Conservation (phyloP, 2,329 filamentous ascomycete species). For the Gaeumannomyces sp. region DNA sequence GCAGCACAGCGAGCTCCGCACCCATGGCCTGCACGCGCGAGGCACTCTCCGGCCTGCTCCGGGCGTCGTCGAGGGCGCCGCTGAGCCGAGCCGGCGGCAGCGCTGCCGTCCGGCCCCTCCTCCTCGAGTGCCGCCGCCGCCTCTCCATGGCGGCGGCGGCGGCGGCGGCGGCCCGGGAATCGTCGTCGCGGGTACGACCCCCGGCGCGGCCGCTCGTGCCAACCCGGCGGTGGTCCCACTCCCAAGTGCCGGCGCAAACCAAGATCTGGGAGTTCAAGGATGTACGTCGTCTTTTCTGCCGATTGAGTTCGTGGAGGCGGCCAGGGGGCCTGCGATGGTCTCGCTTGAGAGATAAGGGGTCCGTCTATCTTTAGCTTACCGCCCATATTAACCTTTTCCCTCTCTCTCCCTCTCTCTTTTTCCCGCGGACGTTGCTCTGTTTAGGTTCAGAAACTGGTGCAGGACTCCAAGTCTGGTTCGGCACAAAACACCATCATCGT, state of each 20-base stretch:
- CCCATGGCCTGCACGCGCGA: background rate
- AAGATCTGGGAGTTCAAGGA: conserved; percentile 44
- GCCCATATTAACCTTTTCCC: too few species aligned
- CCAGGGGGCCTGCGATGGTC: too few species aligned
- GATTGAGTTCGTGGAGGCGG: too few species aligned
- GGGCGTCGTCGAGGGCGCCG: too few species aligned
- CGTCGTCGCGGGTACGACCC: too few species aligned
- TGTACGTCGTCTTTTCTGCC: conserved; percentile 19
- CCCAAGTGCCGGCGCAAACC: conserved; percentile 18
- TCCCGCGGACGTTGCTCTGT: background rate
- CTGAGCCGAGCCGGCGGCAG: background rate
- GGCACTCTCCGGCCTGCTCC: background rate
- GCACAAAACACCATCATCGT: conserved; percentile 36
- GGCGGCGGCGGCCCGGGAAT: too few species aligned
- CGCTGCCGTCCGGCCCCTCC: background rate
- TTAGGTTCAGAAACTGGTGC: conserved; percentile 34
- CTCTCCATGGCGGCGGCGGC: too few species aligned
- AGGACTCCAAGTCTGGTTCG: conserved; percentile 15
- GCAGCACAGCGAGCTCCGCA: background rate
- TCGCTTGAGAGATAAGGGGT: too few species aligned
- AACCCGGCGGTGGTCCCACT: conserved; percentile 1
- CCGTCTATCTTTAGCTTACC: too few species aligned
- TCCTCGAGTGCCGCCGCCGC: background rate
- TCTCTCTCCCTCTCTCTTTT: background rate
- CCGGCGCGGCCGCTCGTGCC: background rate